Base-by-base conservation (phyloP, 345 rosid genomes). In the Aethionema arabicum region DNA sequence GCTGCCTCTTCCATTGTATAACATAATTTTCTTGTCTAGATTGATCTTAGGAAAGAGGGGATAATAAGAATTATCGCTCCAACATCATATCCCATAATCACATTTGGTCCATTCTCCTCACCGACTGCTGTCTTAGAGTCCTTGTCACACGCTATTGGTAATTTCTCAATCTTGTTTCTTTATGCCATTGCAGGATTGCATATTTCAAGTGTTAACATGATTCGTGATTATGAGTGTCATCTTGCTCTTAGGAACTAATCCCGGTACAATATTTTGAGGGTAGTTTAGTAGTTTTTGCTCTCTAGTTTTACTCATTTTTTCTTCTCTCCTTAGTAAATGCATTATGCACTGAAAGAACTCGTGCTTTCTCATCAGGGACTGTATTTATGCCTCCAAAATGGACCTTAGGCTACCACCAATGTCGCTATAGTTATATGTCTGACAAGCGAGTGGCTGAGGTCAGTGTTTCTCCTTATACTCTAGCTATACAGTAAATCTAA, bases 331-430 rank as follows among this genome's bases (percentile, higher is more conserved):
- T 54, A 6, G 45, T 47, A 39, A 39, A 21, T 12, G 21, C 27
- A 6, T 0, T 55, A 30, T 54, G 10, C 12, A 9, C 43, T 21
- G 2, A 12, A 37, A 13, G 38, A 39, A 49, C 11, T 39, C 12
- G 41, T 41, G n/a, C 6, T 47, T 47, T 35, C 62, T 48, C 29
- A 3, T 59, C 69, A 91, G 96, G 96, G 68, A 83, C 92, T 36
- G 77, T 83, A 27, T 88, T 88, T 75, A 91, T 91, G 96, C 96
- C 96, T 52, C 95, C 98, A 36, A 88, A 86, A 78, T 91, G 98
- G 98, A 81, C 98, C 39, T 67, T 91, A 50, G 98, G 98, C 49
- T 91, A 88, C 75, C 98, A 91, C 3, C 98, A 91, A 65, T 91
- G 96, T 65, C 92, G 96, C 38, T 91, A 90, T 88, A 88, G 96